Conservation (phyloP, 805 yeast genomes). For the Starmerella ratchasimensis region DNA sequence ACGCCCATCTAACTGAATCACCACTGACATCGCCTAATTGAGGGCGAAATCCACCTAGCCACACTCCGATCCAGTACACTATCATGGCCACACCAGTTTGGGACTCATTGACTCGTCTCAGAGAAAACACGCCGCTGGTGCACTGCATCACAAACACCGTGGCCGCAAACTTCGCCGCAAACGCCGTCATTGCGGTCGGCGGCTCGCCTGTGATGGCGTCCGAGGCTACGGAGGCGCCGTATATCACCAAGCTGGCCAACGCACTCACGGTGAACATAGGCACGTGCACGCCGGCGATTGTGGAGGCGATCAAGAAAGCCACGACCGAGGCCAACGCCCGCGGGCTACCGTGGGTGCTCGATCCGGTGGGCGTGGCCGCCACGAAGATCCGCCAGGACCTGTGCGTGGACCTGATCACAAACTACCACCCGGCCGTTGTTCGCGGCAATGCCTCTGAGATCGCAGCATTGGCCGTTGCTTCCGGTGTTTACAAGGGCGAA, state of each 20-base stretch:
- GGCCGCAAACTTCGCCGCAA: conserved; percentile 80
- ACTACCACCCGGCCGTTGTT: conserved; percentile 46
- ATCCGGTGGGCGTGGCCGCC: conserved; percentile 93
- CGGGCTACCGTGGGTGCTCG: conserved; percentile 57
- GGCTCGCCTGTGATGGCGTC: conserved; percentile 88
- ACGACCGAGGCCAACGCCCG: conserved; percentile 41
- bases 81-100: too few relatives aligned
- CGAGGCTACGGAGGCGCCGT: conserved; percentile 48
- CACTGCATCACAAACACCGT: conserved; percentile 84
- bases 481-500: neutral
- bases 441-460: conserved; percentile 86
- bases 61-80: too few relatives aligned
- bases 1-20: too few relatives aligned
- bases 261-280: conserved; percentile 65
- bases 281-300: conserved; percentile 28
- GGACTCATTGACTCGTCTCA: too few relatives aligned
- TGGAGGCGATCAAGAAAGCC: conserved; percentile 13
- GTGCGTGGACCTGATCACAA: conserved; percentile 37
- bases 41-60: too few relatives aligned
- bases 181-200: conserved; percentile 68
- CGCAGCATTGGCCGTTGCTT: conserved; percentile 24
- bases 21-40: too few relatives aligned
- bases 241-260: conserved; percentile 44
- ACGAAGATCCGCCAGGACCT: conserved; percentile 41
- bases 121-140: conserved; percentile 51